Base-by-base conservation (phyloP, 2,329 filamentous ascomycete genomes). In the Sphaerulina vaccinii region DNA sequence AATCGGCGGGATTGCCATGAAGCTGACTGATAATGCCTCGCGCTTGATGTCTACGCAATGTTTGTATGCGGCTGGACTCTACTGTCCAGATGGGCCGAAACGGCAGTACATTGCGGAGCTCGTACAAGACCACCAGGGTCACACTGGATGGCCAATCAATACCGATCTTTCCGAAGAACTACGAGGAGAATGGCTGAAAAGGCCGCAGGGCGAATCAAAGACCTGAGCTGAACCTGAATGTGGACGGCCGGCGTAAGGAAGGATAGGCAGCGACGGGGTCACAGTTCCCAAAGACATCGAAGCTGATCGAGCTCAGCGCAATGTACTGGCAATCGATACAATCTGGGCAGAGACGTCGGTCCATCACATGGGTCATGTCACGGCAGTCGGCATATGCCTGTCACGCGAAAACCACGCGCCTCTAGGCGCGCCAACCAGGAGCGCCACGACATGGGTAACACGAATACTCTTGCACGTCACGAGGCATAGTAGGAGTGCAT, bases 1-100 rank as follows among this genome's bases (percentile, higher is more conserved):
- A 0, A 77, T 80, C 18, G 77, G 74, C 43, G 77, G 77, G 1
- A 76, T 80, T 42, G 77, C 76, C 0, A 68, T 75, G 62, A 73
- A 72, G 46, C 56, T 73, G 23, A 66, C 61, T 2, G 73, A 75
- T 22, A 66, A 71, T 48, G 70, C 70, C 8, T 72, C 70, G n/a
- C 69, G 71, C 39, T 62, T 76, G 11, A 69, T 75, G 60, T 74
- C 70, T 5, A 71, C 72, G 4, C 73, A 75, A 55, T 75, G 72
- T 51, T 59, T 76, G 1, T 76, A 70, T 43, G 58, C 61, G 50
- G 73, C 74, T 2, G 73, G 73, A 0, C 61, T 75, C 8, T 75
- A 73, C 48, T 70, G 71, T 13, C 71, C 71, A 23, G 70, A 73
- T 32, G 49, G 61, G 3, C 56, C 55, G 2, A 72, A 73, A 54